Base-by-base conservation (phyloP, 441 rosid species). In the Bocquillonia castaneifolia region DNA sequence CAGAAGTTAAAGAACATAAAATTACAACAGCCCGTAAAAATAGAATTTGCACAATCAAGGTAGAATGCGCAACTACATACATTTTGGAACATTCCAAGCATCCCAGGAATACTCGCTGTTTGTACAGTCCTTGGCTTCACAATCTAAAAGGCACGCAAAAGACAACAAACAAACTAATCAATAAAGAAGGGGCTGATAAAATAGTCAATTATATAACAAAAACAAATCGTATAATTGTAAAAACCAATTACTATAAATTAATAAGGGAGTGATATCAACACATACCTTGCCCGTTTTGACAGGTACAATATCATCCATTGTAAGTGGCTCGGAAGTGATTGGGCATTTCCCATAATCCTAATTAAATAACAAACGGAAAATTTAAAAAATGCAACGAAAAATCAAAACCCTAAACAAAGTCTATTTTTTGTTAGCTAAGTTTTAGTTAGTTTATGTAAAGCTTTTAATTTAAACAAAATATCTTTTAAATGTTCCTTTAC, bases 321-420 rank as follows among this genome's bases (percentile, higher is more conserved):
- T 77, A 67, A 83, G 98, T 25, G 74, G 87, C 50, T 95, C 98
- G 69, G 95, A 93, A 0, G 98, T 90, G 52, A 90, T 76, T 0
- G 99, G 99, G 58, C 99, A 95, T 77, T 89, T 95, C 70, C 96
- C 99, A 78, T 73, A 88, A 76, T 90, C 98, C 99, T 95, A 73
- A 36, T 55, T 13, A 73, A 15, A 67, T 44, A 36, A 39, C 7
- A 53, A 44, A 20, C 28, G 60, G 7, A 3, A 6, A 29, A n/a
- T n/a, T n/a, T n/a, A n/a, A n/a, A 22, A 1, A 29, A 3, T 25
- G 13, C 3, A 31, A 14, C 22, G 10, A 50, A 47, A 52, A 53
- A 31, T 10, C 54, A 52, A 1, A 56, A 44, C 9, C 45, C 26
- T 5, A 42, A 42, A 42, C 2, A 14, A 42, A 5, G 2, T 6